Conservation (phyloP, 1,284 basidiomycete genomes). For the Ustilago trichophora region DNA sequence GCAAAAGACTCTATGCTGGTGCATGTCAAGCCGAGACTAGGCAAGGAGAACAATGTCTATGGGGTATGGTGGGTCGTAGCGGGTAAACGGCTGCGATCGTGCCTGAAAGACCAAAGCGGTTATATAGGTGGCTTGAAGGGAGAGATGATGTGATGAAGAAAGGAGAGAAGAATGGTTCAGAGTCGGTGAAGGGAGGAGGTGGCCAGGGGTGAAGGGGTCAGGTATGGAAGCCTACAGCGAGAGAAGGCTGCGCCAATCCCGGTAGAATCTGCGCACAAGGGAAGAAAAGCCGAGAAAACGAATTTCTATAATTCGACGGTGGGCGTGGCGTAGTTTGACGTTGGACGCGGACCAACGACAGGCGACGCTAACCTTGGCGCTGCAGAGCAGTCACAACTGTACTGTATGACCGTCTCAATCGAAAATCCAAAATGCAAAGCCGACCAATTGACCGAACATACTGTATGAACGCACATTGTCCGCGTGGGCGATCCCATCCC, state of each 20-base stretch:
- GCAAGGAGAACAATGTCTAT: too few relatives aligned
- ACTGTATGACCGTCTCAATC: too few relatives aligned
- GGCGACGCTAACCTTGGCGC: too few relatives aligned
- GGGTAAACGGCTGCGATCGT: too few relatives aligned
- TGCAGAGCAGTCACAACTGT: too few relatives aligned
- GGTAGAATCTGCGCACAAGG: neutral
- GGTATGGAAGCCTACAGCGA: too few relatives aligned
- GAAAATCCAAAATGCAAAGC: slow-evolving; percentile 21
- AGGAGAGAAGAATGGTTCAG: too few relatives aligned
- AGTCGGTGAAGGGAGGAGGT: neutral
- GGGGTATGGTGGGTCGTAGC: neutral
- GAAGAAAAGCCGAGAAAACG: slow-evolving; percentile 1
- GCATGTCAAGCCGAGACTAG: slow-evolving; percentile 21
- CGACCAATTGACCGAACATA: slow-evolving; percentile 25
- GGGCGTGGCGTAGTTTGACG: slow-evolving; percentile 11
- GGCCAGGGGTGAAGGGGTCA: too few relatives aligned
- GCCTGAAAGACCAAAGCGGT: too few relatives aligned
- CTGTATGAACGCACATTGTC: neutral
- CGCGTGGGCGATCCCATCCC: too few relatives aligned
- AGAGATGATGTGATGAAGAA: too few relatives aligned
- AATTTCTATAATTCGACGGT: neutral
- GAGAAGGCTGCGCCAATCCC: neutral
- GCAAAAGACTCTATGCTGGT: slow-evolving; percentile 3
- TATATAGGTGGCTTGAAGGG: too few relatives aligned
- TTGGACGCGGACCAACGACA: slow-evolving; percentile 6